Base-by-base conservation (phyloP, 2,329 filamentous ascomycete species). In the Fusarium sp. region DNA sequence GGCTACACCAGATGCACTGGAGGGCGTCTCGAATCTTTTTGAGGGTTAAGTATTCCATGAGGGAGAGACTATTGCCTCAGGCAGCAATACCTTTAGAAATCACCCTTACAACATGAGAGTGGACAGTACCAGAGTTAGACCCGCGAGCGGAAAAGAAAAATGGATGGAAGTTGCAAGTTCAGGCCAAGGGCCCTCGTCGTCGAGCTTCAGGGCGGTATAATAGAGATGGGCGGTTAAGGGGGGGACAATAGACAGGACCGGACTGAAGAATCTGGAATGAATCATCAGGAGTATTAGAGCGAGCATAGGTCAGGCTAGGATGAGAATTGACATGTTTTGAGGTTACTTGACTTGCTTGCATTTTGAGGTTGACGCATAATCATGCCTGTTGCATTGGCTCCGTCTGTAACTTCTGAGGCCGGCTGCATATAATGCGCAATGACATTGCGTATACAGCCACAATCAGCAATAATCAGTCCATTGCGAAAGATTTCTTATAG, bases 11-110 rank as follows among this genome's bases (percentile, higher is more conserved):
- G 88, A 90, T 70, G 85, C 80, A 15, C 78, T 90, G 55, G 88
- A 90, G 57, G 88, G 88, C 1, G 85, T 90, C 22, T 87, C 88
- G 11, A 85, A 85, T 47, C 81, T 90, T 54, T 90, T 86, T 69
- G 83, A 84, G 42, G 80, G 77, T 49, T 83, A 74, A 54, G 39
- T 33, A 22, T 47, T 24, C n/a, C 24, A 8, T 31, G 45, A 20
- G 44, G 20, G 18, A 38, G n/a, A 38, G 24, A 17, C 22, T 14
- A 31, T 61, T 20, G 17, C 54, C 48, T 33, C 35, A n/a, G 26
- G 26, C 39, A 33, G 26, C 38, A 11, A 41, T 42, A 31, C 35
- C 44, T 45, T 57, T 51, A 59, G 52, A 67, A 42, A 22, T 33
- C 31, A 28, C 38, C 41, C 49, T 26, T 26, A 31, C 20, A 59